Conservation (phyloP, 2,329 filamentous ascomycete species). For the Chrysoporthe cubensis region DNA sequence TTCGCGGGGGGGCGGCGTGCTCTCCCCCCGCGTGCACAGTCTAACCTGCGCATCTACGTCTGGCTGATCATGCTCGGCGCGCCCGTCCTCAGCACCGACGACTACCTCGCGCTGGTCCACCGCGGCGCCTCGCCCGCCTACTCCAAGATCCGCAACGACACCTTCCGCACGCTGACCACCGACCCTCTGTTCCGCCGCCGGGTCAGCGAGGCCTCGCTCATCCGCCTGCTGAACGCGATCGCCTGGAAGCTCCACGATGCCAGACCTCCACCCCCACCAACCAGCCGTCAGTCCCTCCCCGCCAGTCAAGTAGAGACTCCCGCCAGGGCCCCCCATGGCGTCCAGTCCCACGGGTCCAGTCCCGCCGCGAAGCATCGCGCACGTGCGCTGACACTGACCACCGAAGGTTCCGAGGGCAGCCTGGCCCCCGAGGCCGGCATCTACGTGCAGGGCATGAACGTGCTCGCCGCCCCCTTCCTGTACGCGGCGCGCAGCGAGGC, state of each 20-base stretch:
- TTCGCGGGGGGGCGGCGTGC: neutral
- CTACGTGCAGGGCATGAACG: constrained; percentile 99
- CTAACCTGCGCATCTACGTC: constrained; percentile 88
- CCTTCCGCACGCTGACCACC: constrained; percentile 93
- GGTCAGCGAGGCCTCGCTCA: constrained; percentile 93
- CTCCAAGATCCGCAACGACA: constrained; percentile 97
- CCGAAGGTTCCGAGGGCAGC: constrained; percentile 65
- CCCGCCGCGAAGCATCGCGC: constrained; percentile 54
- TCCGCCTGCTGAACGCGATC: constrained; percentile 90
- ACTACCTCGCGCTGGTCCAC: constrained; percentile 88
- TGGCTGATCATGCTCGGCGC: constrained; percentile 95
- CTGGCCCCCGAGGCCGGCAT: constrained; percentile 70
- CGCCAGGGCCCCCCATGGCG: constrained; percentile 30
- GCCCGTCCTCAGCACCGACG: constrained; percentile 80
- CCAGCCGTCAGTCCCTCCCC: constrained; percentile 43
- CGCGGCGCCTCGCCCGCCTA: constrained; percentile 94
- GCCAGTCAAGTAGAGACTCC: constrained; percentile 41
- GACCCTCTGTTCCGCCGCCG: constrained; percentile 96
- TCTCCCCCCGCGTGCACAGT: constrained; percentile 55
- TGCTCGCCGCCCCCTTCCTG: constrained; percentile 91
- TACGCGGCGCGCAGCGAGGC: constrained; percentile 94
- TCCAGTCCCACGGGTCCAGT: constrained; percentile 44
- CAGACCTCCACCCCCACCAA: constrained; percentile 44
- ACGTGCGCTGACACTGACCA: constrained; percentile 64
- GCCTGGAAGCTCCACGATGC: constrained; percentile 92